Conservation (phyloP, 441 rosid genomes). For the Gossypium davidsonii region DNA sequence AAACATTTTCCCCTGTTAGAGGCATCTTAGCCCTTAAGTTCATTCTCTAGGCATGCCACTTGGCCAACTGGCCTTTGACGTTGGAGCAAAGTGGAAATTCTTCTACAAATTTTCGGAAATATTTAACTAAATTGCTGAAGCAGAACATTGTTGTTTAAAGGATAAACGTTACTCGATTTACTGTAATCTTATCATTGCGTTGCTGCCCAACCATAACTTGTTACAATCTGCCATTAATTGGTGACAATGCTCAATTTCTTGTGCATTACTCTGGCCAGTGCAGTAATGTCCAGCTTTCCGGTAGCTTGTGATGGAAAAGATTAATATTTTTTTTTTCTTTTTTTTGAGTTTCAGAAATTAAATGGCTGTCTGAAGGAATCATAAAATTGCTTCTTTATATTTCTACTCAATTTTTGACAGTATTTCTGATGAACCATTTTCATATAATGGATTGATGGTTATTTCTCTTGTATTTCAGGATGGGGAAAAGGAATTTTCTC, state of each 20-base stretch:
- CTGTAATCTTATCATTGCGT: background rate
- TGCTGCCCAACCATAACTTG: background rate
- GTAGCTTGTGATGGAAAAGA: background rate
- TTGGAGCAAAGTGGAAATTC: background rate
- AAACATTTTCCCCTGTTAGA: background rate
- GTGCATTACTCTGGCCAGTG: background rate
- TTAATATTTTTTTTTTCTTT: background rate
- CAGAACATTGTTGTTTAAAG: background rate
- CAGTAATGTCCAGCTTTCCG: background rate
- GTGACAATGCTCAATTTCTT: background rate
- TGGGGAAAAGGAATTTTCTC: conserved; percentile 64
- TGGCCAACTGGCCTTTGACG: background rate
- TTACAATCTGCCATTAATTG: background rate
- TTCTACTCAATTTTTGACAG: background rate
- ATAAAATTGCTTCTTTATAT: background rate
- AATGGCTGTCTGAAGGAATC: background rate
- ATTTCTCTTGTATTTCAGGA: conserved; percentile 34
- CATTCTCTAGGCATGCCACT: background rate
- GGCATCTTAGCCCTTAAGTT: background rate
- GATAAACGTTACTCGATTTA: background rate
- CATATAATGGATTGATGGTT: background rate
- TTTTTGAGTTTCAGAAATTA: background rate
- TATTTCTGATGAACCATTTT: background rate
- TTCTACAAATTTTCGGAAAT: background rate
- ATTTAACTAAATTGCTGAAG: background rate